Evolutionary conservation across 1,284 basidiomycete genomes (phyloP).

Genomic region (Malassezia japonica): DNA sequence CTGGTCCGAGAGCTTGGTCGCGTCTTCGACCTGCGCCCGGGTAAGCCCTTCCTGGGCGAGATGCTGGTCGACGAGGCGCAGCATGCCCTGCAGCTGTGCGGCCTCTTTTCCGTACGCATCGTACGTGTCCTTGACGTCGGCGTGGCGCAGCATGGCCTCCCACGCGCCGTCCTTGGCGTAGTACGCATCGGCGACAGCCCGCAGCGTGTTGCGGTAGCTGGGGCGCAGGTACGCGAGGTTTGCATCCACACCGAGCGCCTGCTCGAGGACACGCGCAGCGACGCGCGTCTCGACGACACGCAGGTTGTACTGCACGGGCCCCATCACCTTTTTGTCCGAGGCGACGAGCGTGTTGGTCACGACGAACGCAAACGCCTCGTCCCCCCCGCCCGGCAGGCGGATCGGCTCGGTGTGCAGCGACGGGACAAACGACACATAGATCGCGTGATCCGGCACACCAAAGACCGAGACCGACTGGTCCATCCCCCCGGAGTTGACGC

Average conservation of each 20-base stretch:
- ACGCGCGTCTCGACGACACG: constrained; percentile 42
- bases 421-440: constrained; percentile 43
- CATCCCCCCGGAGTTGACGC: constrained; percentile 46
- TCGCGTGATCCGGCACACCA: constrained; percentile 29
- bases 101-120: constrained; percentile 32
- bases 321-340: constrained; percentile 44
- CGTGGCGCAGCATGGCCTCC: constrained; percentile 19
- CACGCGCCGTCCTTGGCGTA: constrained; percentile 24
- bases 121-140: constrained; percentile 16
- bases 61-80: constrained; percentile 20
- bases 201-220: constrained; percentile 21
- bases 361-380: constrained; percentile 28
- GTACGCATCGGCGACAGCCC: constrained; percentile 32
- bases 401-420: constrained; percentile 23
- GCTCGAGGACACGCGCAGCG: constrained; percentile 27
- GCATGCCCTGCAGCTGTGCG: constrained; percentile 27
- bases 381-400: constrained; percentile 20
- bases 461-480: constrained; percentile 46
- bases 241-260: constrained; percentile 17
- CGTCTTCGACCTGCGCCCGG: constrained; percentile 26
- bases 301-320: constrained; percentile 45
- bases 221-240: neutral
- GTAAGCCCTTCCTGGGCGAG: constrained; percentile 16
- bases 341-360: constrained; percentile 43
- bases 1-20: constrained; percentile 24